phyloP scores from a whole-genome alignment of 495 filamentous ascomycete species.

The Trichocladium uniseriatum region DNA sequence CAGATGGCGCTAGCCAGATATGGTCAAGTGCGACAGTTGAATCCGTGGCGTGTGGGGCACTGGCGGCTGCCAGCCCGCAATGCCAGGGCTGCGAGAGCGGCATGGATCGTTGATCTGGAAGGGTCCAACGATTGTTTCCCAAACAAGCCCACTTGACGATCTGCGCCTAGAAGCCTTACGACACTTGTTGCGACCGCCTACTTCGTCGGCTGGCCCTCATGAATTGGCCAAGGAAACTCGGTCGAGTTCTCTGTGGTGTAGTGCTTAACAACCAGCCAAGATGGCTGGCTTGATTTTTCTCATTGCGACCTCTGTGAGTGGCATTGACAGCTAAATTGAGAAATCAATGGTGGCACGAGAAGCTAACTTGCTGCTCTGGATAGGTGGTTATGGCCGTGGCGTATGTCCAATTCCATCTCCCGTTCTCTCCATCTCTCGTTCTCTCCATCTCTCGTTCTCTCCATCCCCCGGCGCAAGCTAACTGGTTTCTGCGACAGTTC shows the following conservation, averaged over 20 bases:
- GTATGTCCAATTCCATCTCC: slow-evolving; percentile 44
- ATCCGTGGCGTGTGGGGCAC: too few relatives aligned
- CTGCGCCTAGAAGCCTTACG: too few relatives aligned
- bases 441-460: too few relatives aligned
- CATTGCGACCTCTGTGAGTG: slow-evolving; percentile 16
- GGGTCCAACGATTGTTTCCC: too few relatives aligned
- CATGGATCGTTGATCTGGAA: too few relatives aligned
- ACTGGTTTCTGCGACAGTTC: slow-evolving; percentile 49
- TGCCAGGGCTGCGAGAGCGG: too few relatives aligned
- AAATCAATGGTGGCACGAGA: neutral
- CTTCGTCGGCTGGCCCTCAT: slow-evolving; percentile 1
- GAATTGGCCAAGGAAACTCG: neutral
- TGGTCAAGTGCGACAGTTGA: slow-evolving; percentile 4
- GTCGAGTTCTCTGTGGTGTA: neutral
- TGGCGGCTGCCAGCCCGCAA: too few relatives aligned
- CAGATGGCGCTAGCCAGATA: neutral
- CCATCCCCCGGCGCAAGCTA: slow-evolving; percentile 17
- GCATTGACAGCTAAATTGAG: neutral
- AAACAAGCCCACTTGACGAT: too few relatives aligned
- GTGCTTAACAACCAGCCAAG: neutral
- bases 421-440: too few relatives aligned
- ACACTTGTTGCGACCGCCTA: neutral
- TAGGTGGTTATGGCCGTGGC: slow-evolving; percentile 85
- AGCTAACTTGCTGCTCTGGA: slow-evolving; percentile 13
- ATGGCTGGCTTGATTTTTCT: slow-evolving; percentile 13